Base-by-base conservation (phyloP, 495 filamentous ascomycete genomes). In the Penicillium antarcticum region DNA sequence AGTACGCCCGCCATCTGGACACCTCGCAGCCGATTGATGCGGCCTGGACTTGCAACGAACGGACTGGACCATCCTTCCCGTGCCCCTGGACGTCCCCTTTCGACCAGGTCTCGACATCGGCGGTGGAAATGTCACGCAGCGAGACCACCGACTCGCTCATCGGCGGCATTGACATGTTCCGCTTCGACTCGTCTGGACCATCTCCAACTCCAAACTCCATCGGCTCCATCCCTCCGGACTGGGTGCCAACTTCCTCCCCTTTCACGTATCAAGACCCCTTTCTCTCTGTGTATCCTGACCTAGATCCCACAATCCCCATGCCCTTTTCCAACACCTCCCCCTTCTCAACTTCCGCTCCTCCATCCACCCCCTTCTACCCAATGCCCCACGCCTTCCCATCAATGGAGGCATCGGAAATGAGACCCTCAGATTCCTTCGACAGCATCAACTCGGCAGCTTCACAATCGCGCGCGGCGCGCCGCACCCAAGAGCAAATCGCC, bases 61-160 rank as follows among this genome's bases (percentile, higher is more conserved):
- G 63, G 45, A 58, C 50, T 55, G 68, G 60, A 69, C 39, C 51
- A 37, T 14, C 50, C 1, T 40, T 48, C 16, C 56, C 54, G 9
- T 59, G 66, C 8, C 50, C 60, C 38, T 57, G 62, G 17, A 38
- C 56, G 24, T 44, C 48, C 46, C 56, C 60, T 33, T 45, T 55
- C 57, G 59, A 58, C 21, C 55, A 48, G 19, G 53, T 44, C 33
- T 45, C 64, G 24, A 18, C 54, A 17, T 40, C 54, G 12, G 67
- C 71, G 13, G 54, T 68, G 18, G 65, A 69, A 21, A 79, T 80
- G 77, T 77, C 66, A 24, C 67, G 77, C 45, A 74, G 69, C 48
- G 67, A 62, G 13, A 76, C 69, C 7, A 68, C 71, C 38, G 74
- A 74, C 41, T 72, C 72, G 23, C 57, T 79, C 32, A 73, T 70